Base-by-base conservation (phyloP, 345 rosid genomes). In the Eucalyptus curtisii region DNA sequence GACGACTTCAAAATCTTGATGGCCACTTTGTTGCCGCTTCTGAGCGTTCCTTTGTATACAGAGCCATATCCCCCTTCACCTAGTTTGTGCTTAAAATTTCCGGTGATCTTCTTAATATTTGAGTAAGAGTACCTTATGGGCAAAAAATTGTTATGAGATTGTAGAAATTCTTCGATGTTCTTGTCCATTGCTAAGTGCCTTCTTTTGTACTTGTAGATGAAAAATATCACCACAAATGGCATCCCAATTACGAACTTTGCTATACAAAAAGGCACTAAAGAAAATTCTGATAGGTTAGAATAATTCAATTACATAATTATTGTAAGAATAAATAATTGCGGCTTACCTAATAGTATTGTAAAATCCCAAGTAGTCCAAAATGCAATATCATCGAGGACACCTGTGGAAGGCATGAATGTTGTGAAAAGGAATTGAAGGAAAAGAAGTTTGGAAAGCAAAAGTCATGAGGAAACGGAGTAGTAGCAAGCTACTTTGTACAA, bases 221-320 rank as follows among this genome's bases (percentile, higher is more conserved):
- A 4, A 33, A 68, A 68, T 33, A 68, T 68, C 4, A 1, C 7
- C 7, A 33, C 80, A 33, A 68, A 17, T 17, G 44, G 80, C 13
- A 0, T 68, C 4, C 80, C 80, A 0, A 68, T 68, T 9, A 68
- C 2, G 25, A 33, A 5, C 25, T 68, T 68, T 1, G 4, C 24
- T 9, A 33, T 1, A 17, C 80, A 33, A 0, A 68, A 33, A 16
- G 0, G 1, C 13, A 33, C 80, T 68, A 3, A 33, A 33, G 7
- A 68, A 68, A 68, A 33, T 33, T 68, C 3, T 68, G 24, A 33
- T 31, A 8, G 80, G 44, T 68, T 17, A 71, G 24, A 31, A 31
- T 15, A 16, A 14, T 2, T 64, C 7, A 31, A 8, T 31, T 3
- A 3, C 40, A 71, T 5, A 33, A 33, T 33, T 71, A 19, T 10